Percentiles rank a stretch among this genome's conserved stretches.
Conservation (phyloP, 345 rosid species). For the Stellera chamaejasme region DNA sequence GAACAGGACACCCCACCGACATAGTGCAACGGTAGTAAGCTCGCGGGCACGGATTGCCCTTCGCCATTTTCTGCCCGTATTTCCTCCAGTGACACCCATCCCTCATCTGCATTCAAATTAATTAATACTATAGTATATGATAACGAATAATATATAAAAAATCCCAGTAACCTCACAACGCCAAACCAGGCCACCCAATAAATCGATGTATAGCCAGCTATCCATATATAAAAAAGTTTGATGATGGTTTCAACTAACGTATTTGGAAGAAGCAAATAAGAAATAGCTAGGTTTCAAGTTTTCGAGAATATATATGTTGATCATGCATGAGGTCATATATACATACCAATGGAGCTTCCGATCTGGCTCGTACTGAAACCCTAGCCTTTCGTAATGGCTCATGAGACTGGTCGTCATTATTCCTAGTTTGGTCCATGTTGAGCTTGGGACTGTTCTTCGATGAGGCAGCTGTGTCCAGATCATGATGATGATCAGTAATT, state of each 20-base stretch:
- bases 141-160: too few relatives aligned
- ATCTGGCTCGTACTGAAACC: slow-evolving; percentile 55
- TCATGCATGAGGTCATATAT: not conserved
- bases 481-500: slow-evolving; percentile 1
- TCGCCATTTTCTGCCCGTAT: slow-evolving; percentile 88
- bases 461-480: slow-evolving; percentile 25
- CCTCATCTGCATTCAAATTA: slow-evolving; percentile 34
- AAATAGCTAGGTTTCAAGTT: not conserved
- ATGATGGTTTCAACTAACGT: not conserved
- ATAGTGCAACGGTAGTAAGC: slow-evolving; percentile 92
- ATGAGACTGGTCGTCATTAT: slow-evolving; percentile 27
- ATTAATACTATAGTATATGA: too few relatives aligned
- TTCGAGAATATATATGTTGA: too few relatives aligned
- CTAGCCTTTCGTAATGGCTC: slow-evolving; percentile 51
- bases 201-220: not conserved
- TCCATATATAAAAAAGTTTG: not conserved
- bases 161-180: too few relatives aligned
- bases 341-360: slow-evolving; percentile 41
- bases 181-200: not conserved
- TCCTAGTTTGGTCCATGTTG: slow-evolving; percentile 26
- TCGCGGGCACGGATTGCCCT: slow-evolving; percentile 86
- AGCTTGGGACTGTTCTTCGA: slow-evolving; percentile 36
- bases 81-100: slow-evolving; percentile 99
- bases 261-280: not conserved
- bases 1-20: slow-evolving; percentile 59